phyloP scores from a whole-genome alignment of 345 rosid species.

The Salix koriyanagi region DNA sequence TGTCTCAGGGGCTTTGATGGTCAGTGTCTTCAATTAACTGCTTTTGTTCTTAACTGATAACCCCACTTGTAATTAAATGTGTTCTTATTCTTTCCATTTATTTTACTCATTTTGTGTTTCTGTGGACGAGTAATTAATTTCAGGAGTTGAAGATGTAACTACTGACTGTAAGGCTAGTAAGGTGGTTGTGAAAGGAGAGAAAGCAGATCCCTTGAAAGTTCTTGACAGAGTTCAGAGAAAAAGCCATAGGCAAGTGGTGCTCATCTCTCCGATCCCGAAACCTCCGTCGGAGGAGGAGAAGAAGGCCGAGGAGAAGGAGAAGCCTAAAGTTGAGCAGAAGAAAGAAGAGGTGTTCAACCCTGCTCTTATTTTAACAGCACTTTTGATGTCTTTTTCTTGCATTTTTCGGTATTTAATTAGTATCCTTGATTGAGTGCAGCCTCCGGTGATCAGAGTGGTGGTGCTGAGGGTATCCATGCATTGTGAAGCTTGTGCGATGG shows the following conservation, averaged over 20 bases:
- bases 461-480: conserved; percentile 85
- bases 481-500: conserved; percentile 89
- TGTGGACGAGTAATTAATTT: neutral
- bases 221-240: conserved; percentile 72
- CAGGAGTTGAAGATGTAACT: conserved; percentile 83
- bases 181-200: conserved; percentile 93
- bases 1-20: conserved; percentile 82
- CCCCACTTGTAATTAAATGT: neutral
- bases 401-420: neutral
- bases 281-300: conserved; percentile 57
- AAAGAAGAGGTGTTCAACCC: conserved; percentile 61
- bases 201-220: conserved; percentile 86
- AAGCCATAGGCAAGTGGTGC: conserved; percentile 80
- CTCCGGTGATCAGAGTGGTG: conserved; percentile 61
- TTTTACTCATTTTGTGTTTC: neutral
- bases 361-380: neutral
- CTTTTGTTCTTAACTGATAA: neutral
- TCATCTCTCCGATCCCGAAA: conserved; percentile 80
- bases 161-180: conserved; percentile 72
- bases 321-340: conserved; percentile 55
- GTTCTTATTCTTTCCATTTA: neutral
- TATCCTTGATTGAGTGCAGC: conserved; percentile 34
- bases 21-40: conserved; percentile 8
- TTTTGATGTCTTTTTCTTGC: neutral
- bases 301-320: conserved; percentile 43